Evolutionary conservation across 306 rosid species (phyloP).

Genomic region (Vigna nakashimae): DNA sequence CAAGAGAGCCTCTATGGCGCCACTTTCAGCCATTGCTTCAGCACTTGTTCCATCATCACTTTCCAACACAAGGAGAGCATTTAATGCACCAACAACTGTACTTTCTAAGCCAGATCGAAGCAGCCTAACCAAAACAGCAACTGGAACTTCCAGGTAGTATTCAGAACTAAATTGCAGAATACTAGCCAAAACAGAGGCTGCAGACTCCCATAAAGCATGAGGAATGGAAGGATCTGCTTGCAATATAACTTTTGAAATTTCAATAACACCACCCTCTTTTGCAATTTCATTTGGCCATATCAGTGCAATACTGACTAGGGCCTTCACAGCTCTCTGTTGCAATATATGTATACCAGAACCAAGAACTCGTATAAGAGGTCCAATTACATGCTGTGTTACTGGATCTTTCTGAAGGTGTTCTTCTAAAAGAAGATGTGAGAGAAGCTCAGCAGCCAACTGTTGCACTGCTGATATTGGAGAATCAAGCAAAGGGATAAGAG

Average conservation of each 20-base stretch:
- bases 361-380: conserved; percentile 90
- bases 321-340: conserved; percentile 98
- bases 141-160: conserved; percentile 91
- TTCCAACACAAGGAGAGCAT: conserved; percentile 95
- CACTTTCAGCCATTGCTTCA: conserved; percentile 99
- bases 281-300: conserved; percentile 99
- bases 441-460: conserved; percentile 95
- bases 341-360: conserved; percentile 91
- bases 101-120: conserved; percentile 94
- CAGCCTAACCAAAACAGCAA: conserved; percentile 94
- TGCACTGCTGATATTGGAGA: conserved; percentile 93
- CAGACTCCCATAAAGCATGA: conserved; percentile 97
- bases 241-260: conserved; percentile 88
- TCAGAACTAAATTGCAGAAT: conserved; percentile 96
- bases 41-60: conserved; percentile 94
- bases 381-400: conserved; percentile 91
- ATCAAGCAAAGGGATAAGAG: conserved; percentile 92
- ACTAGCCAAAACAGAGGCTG: conserved; percentile 89
- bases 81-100: conserved; percentile 87
- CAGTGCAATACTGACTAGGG: conserved; percentile 87
- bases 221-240: conserved; percentile 97
- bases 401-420: conserved; percentile 93
- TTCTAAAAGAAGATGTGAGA: conserved; percentile 89
- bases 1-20: conserved; percentile 96
- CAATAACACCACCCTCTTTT: conserved; percentile 90